Evolutionary conservation across 192 early-diverging fungal species (phyloP).

Genomic region (Coemansia sp.): DNA sequence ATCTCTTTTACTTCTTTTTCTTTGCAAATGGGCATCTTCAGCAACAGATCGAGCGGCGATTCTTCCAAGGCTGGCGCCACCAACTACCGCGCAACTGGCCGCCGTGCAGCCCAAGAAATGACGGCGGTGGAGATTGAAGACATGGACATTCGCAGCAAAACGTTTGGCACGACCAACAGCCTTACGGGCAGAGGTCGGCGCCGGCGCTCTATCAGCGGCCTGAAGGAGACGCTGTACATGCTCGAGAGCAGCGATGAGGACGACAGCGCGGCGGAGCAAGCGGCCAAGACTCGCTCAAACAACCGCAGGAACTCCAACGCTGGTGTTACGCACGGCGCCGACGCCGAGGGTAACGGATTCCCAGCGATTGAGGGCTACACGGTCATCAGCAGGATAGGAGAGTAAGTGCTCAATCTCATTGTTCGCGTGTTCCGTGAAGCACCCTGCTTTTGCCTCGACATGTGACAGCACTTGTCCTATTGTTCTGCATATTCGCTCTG

Average conservation of each 20-base stretch:
- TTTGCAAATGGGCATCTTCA: constrained; percentile 30
- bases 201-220: constrained; percentile 40
- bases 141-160: constrained; percentile 18
- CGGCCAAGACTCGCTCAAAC: background rate
- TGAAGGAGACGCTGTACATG: constrained; percentile 26
- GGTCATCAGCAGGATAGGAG: constrained; percentile 40
- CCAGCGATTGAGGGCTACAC: constrained; percentile 52
- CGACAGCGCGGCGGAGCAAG: constrained; percentile 1
- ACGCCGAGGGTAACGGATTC: constrained; percentile 32
- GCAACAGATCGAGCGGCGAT: constrained; percentile 11
- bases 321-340: constrained; percentile 21
- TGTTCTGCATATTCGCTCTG: background rate
- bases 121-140: constrained; percentile 15
- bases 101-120: background rate
- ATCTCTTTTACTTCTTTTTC: background rate
- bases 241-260: constrained; percentile 41
- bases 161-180: constrained; percentile 16
- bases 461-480: background rate
- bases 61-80: constrained; percentile 4
- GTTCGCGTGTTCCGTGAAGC: background rate
- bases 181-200: constrained; percentile 13
- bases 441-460: background rate
- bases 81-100: background rate
- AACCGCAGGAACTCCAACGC: constrained; percentile 42
- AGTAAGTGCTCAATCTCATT: constrained; percentile 21